phyloP scores from a whole-genome alignment of 345 rosid genomes.

The Brassica incana region DNA sequence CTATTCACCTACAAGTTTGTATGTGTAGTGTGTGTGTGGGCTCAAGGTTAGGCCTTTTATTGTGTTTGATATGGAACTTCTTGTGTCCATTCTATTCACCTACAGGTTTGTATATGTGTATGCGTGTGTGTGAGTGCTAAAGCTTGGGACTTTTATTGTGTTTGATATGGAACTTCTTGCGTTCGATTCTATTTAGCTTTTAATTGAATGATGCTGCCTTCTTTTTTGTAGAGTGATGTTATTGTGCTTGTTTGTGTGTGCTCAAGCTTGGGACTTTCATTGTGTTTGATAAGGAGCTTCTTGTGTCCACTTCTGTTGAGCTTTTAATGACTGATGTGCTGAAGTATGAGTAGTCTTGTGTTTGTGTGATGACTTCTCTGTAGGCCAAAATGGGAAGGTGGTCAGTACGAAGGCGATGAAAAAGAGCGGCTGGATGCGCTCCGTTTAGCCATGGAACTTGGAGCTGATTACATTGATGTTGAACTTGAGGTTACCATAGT shows the following conservation, averaged over 20 bases:
- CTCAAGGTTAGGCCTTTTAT: conserved; percentile 13
- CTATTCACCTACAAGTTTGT: too few species aligned
- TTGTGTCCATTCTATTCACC: conserved; percentile 67
- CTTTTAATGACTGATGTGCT: background rate
- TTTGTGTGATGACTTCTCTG: conserved; percentile 7
- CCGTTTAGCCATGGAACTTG: conserved; percentile 81
- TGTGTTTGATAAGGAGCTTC: background rate
- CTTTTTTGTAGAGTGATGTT: background rate
- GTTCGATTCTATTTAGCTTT: background rate
- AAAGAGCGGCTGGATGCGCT: conserved; percentile 59
- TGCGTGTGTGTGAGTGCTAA: background rate
- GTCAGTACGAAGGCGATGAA: conserved; percentile 88
- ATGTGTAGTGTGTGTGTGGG: background rate
- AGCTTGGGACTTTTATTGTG: conserved; percentile 7
- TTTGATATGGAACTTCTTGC: background rate
- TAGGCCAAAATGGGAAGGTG: conserved; percentile 98
- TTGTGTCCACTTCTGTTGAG: background rate
- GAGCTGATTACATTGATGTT: conserved; percentile 92
- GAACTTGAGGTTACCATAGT: conserved; percentile 80
- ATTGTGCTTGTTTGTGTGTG: background rate
- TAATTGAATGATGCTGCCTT: background rate
- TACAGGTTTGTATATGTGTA: conserved; percentile 55
- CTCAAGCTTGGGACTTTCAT: conserved; percentile 13
- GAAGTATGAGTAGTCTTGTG: background rate
- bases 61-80: background rate